Conservation (phyloP, 139 green algal genomes). For the Tetradesmus lagerheimii region DNA sequence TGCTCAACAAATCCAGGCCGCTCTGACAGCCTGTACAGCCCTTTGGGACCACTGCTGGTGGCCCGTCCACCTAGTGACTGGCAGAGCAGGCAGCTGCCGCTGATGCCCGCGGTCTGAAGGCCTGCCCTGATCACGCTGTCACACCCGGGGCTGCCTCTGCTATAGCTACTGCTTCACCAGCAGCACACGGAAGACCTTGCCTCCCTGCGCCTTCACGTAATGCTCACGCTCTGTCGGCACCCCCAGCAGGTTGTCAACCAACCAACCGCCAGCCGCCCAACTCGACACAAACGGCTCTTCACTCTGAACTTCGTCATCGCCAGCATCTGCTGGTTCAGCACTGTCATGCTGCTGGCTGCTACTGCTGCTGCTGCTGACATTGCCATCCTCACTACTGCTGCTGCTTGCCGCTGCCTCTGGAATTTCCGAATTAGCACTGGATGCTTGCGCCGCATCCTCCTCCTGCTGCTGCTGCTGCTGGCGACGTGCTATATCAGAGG, state of each 20-base stretch:
- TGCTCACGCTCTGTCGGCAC: constrained; percentile 83
- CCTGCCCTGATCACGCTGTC: too few species aligned
- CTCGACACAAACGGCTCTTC: constrained; percentile 18
- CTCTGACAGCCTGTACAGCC: too few species aligned
- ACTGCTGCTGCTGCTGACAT: neutral
- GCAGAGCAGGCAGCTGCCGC: too few species aligned
- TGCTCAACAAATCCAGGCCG: too few species aligned
- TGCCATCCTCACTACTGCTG: constrained; percentile 9
- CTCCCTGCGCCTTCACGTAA: constrained; percentile 54
- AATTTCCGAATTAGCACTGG: too few species aligned
- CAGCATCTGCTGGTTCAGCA: neutral
- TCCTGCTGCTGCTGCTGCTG: constrained; percentile 45
- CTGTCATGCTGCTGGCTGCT: neutral
- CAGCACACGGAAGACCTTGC: constrained; percentile 60
- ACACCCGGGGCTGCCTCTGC: too few species aligned
- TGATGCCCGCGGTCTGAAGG: too few species aligned
- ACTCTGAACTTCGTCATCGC: neutral
- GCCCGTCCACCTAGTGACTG: too few species aligned
- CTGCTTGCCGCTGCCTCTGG: neutral
- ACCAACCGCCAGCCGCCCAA: constrained; percentile 70
- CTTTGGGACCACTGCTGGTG: too few species aligned
- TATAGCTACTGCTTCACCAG: constrained; percentile 38
- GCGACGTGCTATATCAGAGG: neutral
- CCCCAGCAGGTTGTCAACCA: constrained; percentile 77
- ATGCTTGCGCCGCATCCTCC: neutral